Evolutionary conservation across 129 eudicot species (phyloP).

Genomic region (Centella asiatica): DNA sequence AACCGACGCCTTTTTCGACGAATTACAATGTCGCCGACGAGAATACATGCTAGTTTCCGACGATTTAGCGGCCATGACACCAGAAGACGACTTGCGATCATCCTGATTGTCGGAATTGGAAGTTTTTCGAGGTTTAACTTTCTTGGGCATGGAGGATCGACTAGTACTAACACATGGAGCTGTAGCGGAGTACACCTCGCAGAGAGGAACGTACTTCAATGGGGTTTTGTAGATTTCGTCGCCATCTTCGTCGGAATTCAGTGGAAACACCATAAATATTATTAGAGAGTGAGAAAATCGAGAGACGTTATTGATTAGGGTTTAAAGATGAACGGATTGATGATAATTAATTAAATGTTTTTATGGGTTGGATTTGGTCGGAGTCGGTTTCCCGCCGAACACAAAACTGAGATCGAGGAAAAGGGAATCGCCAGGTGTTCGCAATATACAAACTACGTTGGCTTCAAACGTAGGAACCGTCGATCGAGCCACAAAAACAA

Average conservation of each 20-base stretch:
- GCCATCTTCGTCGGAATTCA: slow-evolving; percentile 23
- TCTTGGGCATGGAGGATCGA: slow-evolving; percentile 38
- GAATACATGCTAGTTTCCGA: slow-evolving; percentile 26
- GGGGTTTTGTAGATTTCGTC: slow-evolving; percentile 17
- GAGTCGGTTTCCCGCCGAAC: no score
- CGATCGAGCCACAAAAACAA: no score
- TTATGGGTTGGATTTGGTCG: no score
- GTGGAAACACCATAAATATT: slow-evolving; percentile 29
- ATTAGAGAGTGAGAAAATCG: no score
- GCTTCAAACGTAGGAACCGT: no score
- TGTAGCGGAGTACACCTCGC: slow-evolving; percentile 70
- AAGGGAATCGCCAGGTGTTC: no score
- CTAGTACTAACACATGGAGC: slow-evolving; percentile 37
- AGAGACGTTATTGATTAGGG: not conserved
- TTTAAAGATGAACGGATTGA: no score
- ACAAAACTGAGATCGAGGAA: no score
- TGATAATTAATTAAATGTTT: no score
- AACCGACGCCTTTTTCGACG: not conserved
- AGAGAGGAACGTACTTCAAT: slow-evolving; percentile 50
- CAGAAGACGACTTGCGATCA: not conserved
- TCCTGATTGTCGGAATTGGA: slow-evolving; percentile 12
- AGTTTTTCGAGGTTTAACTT: slow-evolving; percentile 49
- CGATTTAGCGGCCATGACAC: slow-evolving; percentile 5
- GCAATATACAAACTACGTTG: no score
- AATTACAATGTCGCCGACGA: slow-evolving; percentile 22